phyloP scores from a whole-genome alignment of 805 yeast genomes.

The Monosporozyma unispora region DNA sequence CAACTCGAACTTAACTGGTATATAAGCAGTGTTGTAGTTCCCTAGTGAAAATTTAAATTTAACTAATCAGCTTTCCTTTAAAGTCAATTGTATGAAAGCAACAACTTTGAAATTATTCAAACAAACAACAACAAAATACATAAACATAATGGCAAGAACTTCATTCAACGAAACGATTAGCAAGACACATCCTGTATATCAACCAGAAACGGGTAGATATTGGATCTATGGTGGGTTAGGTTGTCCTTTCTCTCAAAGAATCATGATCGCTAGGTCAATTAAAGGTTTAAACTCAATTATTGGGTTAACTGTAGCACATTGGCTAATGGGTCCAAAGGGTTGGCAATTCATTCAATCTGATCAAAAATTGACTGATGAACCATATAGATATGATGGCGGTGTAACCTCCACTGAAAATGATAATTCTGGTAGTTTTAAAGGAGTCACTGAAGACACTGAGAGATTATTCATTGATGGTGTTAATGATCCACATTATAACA shows the following conservation, averaged over 20 bases:
- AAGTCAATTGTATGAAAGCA: not conserved
- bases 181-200: constrained; percentile 43
- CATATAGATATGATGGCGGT: constrained; percentile 17
- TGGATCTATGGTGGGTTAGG: constrained; percentile 83
- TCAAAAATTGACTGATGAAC: constrained; percentile 8
- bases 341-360: constrained; percentile 56
- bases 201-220: constrained; percentile 72
- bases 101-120: not conserved
- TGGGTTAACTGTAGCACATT: constrained; percentile 72
- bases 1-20: too few relatives aligned
- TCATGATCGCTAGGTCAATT: constrained; percentile 58
- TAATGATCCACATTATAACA: constrained; percentile 52
- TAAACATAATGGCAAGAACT: constrained; percentile 12
- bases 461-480: constrained; percentile 32
- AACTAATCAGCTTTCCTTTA: too few relatives aligned
- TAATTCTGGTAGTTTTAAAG: constrained; percentile 10
- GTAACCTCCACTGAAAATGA: constrained; percentile 9
- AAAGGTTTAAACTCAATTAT: constrained; percentile 61
- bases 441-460: constrained; percentile 12
- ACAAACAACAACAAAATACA: not conserved
- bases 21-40: too few relatives aligned
- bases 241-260: constrained; percentile 93
- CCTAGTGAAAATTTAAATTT: too few relatives aligned
- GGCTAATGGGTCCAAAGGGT: constrained; percentile 79
- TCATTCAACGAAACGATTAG: constrained; percentile 51